Conservation (phyloP, 306 rosid genomes). For the Betula pendula region DNA sequence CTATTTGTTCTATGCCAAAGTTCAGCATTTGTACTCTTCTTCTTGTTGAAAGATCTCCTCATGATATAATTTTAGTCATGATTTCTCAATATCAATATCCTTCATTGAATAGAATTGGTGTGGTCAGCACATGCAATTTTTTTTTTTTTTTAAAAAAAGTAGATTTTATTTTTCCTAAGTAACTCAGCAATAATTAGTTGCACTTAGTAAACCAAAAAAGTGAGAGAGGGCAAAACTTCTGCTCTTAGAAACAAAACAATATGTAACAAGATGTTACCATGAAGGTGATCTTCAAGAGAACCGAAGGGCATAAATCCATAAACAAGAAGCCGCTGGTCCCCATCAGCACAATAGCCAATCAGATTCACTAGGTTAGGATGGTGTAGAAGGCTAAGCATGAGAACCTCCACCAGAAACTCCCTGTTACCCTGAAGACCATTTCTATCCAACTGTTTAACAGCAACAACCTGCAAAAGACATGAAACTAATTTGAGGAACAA, state of each 20-base stretch:
- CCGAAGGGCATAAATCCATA: constrained; percentile 88
- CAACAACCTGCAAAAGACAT: constrained; percentile 61
- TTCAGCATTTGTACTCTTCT: neutral
- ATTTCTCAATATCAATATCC: neutral
- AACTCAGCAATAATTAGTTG: neutral
- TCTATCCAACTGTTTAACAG: constrained; percentile 90
- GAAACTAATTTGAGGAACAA: constrained; percentile 21
- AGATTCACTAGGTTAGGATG: constrained; percentile 79
- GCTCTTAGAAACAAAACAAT: constrained; percentile 12
- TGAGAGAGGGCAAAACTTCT: constrained; percentile 10
- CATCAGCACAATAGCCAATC: constrained; percentile 93
- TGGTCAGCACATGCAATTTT: neutral
- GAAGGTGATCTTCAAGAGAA: constrained; percentile 86
- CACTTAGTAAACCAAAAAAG: constrained; percentile 15
- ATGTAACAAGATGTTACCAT: constrained; percentile 46
- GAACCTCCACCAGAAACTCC: constrained; percentile 91
- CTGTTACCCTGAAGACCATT: constrained; percentile 94
- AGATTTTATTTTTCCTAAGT: neutral
- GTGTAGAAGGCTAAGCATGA: constrained; percentile 93
- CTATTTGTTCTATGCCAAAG: neutral
- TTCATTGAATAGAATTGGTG: neutral
- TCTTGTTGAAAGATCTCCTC: neutral
- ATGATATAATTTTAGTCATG: neutral
- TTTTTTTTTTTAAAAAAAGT: too few relatives aligned
- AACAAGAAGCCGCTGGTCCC: constrained; percentile 93